Base-by-base conservation (phyloP, 176 grass and related monocot genomes). In the Phoenix roebelenii region DNA sequence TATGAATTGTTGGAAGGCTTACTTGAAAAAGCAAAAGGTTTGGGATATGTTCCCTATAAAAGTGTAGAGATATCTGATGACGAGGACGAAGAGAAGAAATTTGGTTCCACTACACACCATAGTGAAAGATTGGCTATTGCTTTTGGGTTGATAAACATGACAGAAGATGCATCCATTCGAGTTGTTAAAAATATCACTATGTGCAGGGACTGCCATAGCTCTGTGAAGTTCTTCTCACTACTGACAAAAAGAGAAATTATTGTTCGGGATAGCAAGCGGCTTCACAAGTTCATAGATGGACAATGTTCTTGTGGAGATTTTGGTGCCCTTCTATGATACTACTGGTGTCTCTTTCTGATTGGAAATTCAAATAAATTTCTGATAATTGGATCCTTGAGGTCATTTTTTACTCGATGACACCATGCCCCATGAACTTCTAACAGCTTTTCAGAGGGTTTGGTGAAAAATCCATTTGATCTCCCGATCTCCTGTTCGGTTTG, bases 141-240 rank as follows among this genome's bases (percentile, higher is more conserved):
- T 2, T 71, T 89, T 56, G 85, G 85, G 22, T 64, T 95, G 79
- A 80, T 95, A n/a, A 24, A 82, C 60, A 82, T 63, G 18, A 44
- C 78, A 55, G 70, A 77, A 28, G 73, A 65, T 5, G 25, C 70
- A 18, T 64, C 79, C 20, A 56, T 95, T 15, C 70, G 89, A 7
- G 69, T 95, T 52, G 65, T 77, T 1, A 95, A 95, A 69, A 95
- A 89, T 25, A 95, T 95, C 48, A 72, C 82, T 15, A 95, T 95
- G 89, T 95, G 89, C 70, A 85, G 82, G 69, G 85, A 95, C 61
- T 95, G 89, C 65, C 89, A 95, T 26, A 77, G 73, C 55, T 82
- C 82, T 51, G 79, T 80, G 28, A 95, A 95, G 57, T 77, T 78
- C 32, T 77, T 95, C 55, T 85, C 89, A 1, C 22, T 75, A 50